Conservation (phyloP, 2,329 filamentous ascomycete species). For the Alternaria sp. region DNA sequence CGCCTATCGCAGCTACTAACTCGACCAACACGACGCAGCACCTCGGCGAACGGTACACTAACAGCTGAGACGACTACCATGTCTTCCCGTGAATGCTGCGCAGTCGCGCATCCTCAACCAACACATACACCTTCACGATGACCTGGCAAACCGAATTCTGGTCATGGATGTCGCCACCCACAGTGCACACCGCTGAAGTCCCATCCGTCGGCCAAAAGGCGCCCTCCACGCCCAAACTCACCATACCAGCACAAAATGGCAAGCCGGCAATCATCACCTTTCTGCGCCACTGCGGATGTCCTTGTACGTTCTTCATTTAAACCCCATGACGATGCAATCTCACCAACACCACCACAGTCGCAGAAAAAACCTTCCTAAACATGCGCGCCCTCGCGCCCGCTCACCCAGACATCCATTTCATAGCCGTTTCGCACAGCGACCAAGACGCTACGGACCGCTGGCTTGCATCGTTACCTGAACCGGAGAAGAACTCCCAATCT, state of each 20-base stretch:
- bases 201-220: conserved; percentile 64
- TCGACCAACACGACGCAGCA: not conserved
- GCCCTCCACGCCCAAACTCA: conserved; percentile 61
- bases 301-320: conserved; percentile 59
- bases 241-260: conserved; percentile 56
- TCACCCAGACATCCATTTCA: conserved; percentile 37
- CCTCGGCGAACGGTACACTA: not conserved
- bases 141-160: conserved; percentile 50
- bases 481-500: conserved; percentile 51
- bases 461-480: conserved; percentile 37
- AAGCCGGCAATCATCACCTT: conserved; percentile 70
- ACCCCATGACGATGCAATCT: not conserved
- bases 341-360: conserved; percentile 56
- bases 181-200: conserved; percentile 44
- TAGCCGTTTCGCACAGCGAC: conserved; percentile 48
- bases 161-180: conserved; percentile 51
- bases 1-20: not conserved
- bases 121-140: conserved; percentile 28
- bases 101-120: not conserved
- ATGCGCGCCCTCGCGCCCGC: conserved; percentile 34
- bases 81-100: not conserved
- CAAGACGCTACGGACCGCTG: conserved; percentile 39
- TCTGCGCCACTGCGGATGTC: conserved; percentile 75
- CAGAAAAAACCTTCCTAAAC: conserved; percentile 67
- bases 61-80: not conserved